A percentile compares a stretch with the other conserved stretches of the same genome.
These are phyloP conservation scores for Yamadazyma tumulicola DNA, from an alignment of 805 yeast species.

Conservation along the genomic window DNA sequence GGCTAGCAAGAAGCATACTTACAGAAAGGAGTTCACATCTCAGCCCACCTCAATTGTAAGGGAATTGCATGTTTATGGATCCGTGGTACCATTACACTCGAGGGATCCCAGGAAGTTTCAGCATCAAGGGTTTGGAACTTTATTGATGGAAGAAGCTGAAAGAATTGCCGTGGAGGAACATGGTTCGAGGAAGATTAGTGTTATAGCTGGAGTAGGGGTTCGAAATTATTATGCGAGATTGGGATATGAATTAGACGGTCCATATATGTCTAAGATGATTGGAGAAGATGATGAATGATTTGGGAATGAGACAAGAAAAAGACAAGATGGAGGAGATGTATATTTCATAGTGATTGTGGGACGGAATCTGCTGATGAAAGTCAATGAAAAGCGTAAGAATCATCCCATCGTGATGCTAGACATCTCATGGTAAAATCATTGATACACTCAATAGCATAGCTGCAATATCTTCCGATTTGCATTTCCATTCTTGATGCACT, in stretches of 20 bases:
- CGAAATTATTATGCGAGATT: conserved; percentile 90
- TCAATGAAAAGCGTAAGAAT: too few species aligned
- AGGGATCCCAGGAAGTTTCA: conserved; percentile 97
- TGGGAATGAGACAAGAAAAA: too few species aligned
- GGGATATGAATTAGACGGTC: conserved; percentile 92
- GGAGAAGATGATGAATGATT: conserved; percentile 13
- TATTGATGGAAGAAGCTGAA: conserved; percentile 97
- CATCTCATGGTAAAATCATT: too few species aligned
- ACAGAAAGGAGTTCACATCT: conserved; percentile 76
- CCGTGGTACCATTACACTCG: conserved; percentile 93
- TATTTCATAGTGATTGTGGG: too few species aligned
- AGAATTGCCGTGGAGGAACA: conserved; percentile 94
- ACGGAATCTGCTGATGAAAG: too few species aligned
- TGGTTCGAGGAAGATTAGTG: conserved; percentile 86
- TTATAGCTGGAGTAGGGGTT: conserved; percentile 96
- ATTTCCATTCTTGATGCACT: too few species aligned
- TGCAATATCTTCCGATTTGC: too few species aligned
- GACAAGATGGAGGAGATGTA: too few species aligned
- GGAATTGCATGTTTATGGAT: conserved; percentile 95
- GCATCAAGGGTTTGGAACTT: conserved; percentile 98
- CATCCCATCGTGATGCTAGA: too few species aligned
- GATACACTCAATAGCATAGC: too few species aligned
- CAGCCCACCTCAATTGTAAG: conserved; percentile 94
- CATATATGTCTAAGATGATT: conserved; percentile 79
- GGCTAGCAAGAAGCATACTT: conserved; percentile 86